phyloP scores from a whole-genome alignment of 129 eudicot species.

The Artemisia argyi region DNA sequence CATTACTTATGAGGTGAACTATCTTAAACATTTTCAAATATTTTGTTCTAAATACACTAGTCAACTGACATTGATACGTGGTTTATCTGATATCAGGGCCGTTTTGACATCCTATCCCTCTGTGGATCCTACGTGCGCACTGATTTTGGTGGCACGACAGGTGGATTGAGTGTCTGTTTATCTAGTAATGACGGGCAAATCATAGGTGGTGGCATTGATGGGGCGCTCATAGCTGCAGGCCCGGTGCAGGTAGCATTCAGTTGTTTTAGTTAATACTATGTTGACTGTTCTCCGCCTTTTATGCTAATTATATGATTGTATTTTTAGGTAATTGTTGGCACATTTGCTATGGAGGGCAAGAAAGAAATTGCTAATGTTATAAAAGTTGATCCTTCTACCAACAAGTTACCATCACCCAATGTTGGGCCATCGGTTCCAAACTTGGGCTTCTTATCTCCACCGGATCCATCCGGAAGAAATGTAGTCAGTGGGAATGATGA shows the following conservation, averaged over 20 bases:
- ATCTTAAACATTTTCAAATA: background rate
- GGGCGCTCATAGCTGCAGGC: slow-evolving; percentile 74
- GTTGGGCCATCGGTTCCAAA: slow-evolving; percentile 46
- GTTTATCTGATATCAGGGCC: slow-evolving; percentile 53
- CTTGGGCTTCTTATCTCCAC: slow-evolving; percentile 50
- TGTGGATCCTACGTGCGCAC: slow-evolving; percentile 67
- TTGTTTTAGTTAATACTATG: background rate
- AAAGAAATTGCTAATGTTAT: slow-evolving; percentile 33
- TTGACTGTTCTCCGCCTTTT: slow-evolving; percentile 6
- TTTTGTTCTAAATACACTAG: background rate
- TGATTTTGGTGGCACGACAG: slow-evolving; percentile 67
- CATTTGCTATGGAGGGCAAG: slow-evolving; percentile 53
- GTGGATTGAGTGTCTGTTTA: slow-evolving; percentile 78
- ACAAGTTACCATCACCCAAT: slow-evolving; percentile 49
- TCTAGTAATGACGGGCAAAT: slow-evolving; percentile 63
- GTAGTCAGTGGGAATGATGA: slow-evolving; percentile 34
- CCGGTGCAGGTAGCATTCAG: slow-evolving; percentile 63
- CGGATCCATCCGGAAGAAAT: slow-evolving; percentile 61
- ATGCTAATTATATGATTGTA: slow-evolving; percentile 6
- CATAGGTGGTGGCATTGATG: slow-evolving; percentile 71
- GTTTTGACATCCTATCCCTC: slow-evolving; percentile 70
- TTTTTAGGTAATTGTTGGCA: slow-evolving; percentile 61
- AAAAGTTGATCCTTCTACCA: slow-evolving; percentile 46
- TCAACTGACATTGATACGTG: background rate
- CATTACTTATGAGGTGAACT: slow-evolving; percentile 64